phyloP scores from a whole-genome alignment of 2,329 filamentous ascomycete genomes.

The Penicillium sp. region DNA sequence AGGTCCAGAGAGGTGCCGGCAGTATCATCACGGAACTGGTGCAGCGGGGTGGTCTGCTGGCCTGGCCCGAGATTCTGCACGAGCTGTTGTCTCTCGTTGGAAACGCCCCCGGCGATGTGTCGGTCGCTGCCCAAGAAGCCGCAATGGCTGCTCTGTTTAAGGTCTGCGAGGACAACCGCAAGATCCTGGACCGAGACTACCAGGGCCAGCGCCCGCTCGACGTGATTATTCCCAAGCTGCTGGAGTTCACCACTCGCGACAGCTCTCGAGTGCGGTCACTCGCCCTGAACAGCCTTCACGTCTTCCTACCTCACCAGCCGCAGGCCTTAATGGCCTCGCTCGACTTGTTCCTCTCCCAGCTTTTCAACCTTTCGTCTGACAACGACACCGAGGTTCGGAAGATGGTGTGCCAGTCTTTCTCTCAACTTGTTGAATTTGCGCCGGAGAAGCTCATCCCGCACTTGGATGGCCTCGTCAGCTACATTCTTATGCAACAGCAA shows the following conservation, averaged over 20 bases:
- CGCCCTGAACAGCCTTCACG: slow-evolving; percentile 81
- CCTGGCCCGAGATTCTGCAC: slow-evolving; percentile 86
- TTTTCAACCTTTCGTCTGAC: slow-evolving; percentile 80
- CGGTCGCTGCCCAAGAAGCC: slow-evolving; percentile 78
- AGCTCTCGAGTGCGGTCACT: slow-evolving; percentile 74
- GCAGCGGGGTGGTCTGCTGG: slow-evolving; percentile 75
- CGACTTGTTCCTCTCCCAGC: slow-evolving; percentile 74
- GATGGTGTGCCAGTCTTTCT: slow-evolving; percentile 90
- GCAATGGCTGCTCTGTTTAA: slow-evolving; percentile 91
- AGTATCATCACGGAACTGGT: slow-evolving; percentile 94
- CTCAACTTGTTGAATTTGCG: slow-evolving; percentile 84
- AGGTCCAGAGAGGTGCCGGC: slow-evolving; percentile 85
- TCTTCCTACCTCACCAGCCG: slow-evolving; percentile 83
- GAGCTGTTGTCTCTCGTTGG: slow-evolving; percentile 76
- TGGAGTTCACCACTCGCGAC: slow-evolving; percentile 77
- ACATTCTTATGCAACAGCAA: slow-evolving; percentile 86
- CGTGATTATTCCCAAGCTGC: slow-evolving; percentile 84
- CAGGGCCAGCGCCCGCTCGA: slow-evolving; percentile 83
- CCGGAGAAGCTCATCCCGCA: slow-evolving; percentile 90
- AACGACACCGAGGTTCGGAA: slow-evolving; percentile 77
- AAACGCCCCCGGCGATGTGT: slow-evolving; percentile 66
- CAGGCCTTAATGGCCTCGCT: slow-evolving; percentile 77
- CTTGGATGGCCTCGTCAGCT: slow-evolving; percentile 83
- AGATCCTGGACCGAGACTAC: slow-evolving; percentile 80
- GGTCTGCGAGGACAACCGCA: slow-evolving; percentile 94